Conservation (phyloP, 2,329 filamentous ascomycete species). For the Pseudogymnoascus sp. region DNA sequence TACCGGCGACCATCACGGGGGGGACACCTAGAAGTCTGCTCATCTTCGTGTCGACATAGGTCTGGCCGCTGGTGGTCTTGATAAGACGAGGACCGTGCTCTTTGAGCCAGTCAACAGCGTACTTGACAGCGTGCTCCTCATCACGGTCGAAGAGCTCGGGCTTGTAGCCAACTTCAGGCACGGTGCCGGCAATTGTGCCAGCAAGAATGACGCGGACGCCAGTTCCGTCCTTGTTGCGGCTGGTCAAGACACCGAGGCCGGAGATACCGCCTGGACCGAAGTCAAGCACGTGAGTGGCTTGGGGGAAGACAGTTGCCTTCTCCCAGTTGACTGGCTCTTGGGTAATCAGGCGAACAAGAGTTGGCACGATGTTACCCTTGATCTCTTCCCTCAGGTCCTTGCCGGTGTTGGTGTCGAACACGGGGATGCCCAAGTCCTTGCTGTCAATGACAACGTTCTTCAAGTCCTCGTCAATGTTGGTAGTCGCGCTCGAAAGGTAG, state of each 20-base stretch:
- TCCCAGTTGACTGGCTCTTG: conserved; percentile 95
- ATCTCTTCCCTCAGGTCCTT: conserved; percentile 68
- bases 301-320: conserved; percentile 81
- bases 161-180: conserved; percentile 92
- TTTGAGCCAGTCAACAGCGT: conserved; percentile 94
- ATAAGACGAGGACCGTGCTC: conserved; percentile 90
- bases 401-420: conserved; percentile 85
- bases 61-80: conserved; percentile 80
- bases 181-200: conserved; percentile 84
- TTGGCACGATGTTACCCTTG: conserved; percentile 73
- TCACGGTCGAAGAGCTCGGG: conserved; percentile 95
- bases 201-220: conserved; percentile 94
- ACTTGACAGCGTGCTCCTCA: conserved; percentile 88
- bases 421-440: conserved; percentile 68
- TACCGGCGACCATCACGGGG: conserved; percentile 84
- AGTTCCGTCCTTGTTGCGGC: conserved; percentile 98
- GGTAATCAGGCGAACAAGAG: conserved; percentile 86
- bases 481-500: conserved; percentile 75
- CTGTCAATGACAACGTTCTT: conserved; percentile 71
- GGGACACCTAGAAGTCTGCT: conserved; percentile 77
- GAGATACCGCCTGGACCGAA: conserved; percentile 97
- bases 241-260: conserved; percentile 88
- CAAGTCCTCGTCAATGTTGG: conserved; percentile 78
- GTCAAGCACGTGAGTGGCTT: conserved; percentile 89
- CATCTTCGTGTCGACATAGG: conserved; percentile 95